These are phyloP conservation scores for Russula abietina DNA, from an alignment of 768 basidiomycete genomes.

Conservation along the genomic window DNA sequence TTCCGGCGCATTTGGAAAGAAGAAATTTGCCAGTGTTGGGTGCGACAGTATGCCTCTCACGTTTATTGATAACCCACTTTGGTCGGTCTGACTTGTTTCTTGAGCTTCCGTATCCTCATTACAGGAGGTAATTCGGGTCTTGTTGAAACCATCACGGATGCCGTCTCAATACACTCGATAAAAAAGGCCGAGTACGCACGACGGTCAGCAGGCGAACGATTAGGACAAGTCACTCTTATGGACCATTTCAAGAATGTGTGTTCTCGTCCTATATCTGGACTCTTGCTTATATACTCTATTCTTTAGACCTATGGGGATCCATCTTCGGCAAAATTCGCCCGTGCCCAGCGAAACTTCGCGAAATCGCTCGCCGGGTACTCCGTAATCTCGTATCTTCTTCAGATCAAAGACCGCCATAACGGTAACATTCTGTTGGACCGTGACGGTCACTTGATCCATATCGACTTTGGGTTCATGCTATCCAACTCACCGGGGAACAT, in stretches of 20 bases:
- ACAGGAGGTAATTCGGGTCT: constrained; percentile 90
- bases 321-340: constrained; percentile 75
- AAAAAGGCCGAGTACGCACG: constrained; percentile 98
- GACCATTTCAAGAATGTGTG: constrained; percentile 88
- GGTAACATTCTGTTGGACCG: constrained; percentile 96
- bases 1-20: constrained; percentile 95
- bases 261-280: constrained; percentile 8
- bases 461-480: constrained; percentile 98
- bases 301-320: constrained; percentile 83
- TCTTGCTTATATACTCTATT: background rate
- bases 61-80: background rate
- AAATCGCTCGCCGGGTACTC: constrained; percentile 97
- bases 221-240: constrained; percentile 82
- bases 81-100: constrained; percentile 7
- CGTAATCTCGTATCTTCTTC: constrained; percentile 90
- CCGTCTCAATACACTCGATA: constrained; percentile 97
- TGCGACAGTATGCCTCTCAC: constrained; percentile 60
- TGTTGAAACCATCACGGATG: constrained; percentile 97
- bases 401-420: constrained; percentile 98
- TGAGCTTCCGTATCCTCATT: constrained; percentile 93
- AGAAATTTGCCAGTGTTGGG: constrained; percentile 89
- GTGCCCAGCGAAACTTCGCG: constrained; percentile 92
- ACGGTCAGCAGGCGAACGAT: constrained; percentile 67
- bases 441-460: constrained; percentile 92
- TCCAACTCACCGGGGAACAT: constrained; percentile 96